Evolutionary conservation across 768 basidiomycete genomes (phyloP), one percentile per base, ranked within the genome.

Genomic region (Podaxis mareebaensis): DNA sequence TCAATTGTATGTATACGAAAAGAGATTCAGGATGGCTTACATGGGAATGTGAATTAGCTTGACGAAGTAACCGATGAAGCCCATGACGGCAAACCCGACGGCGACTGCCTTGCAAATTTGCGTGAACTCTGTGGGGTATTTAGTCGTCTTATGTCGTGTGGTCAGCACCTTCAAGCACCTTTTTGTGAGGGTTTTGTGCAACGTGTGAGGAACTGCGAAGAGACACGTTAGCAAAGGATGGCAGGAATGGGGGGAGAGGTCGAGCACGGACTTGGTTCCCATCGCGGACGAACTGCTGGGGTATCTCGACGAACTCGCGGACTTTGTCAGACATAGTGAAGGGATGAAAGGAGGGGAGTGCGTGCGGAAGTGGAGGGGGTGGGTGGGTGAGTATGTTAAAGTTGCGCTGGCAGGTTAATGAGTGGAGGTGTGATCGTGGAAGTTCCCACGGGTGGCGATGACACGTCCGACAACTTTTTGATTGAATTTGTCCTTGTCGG

Each of bases 21-120:
- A 48, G 33, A 56, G 42, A 58, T 8, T 15, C 17, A 20, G 26
- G 30, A 42, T 58, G 17, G 87, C 95, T 80, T 69, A 96, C 95
- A 97, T 96, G 70, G 96, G 95, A 77, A 96, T 97, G 78, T 98
- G 95, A 70, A 99, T 95, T 67, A 98, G 88, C 78, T 98, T 98
- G 68, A 97, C 96, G 73, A 99, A 91, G 81, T 96, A 99, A 15
- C 97, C 97, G 75, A 99, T 95, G 84, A 98, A 96, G 15, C 97
- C 97, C 96, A 99, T 99, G 68, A 99, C 93, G 56, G 90, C 94
- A 72, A 99, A 99, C 13, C 97, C 97, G 65, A 99, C 89, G 2
- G 95, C 95, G 60, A 99, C 95, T 38, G 97, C 97, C 74, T 89
- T 91, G 80, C 90, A 99, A 67, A 99, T 96, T 74, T 96, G 94